These are phyloP conservation scores for Cyclotella cryptica DNA, from an alignment of 108 stramenopile species.

Conservation along the genomic window DNA sequence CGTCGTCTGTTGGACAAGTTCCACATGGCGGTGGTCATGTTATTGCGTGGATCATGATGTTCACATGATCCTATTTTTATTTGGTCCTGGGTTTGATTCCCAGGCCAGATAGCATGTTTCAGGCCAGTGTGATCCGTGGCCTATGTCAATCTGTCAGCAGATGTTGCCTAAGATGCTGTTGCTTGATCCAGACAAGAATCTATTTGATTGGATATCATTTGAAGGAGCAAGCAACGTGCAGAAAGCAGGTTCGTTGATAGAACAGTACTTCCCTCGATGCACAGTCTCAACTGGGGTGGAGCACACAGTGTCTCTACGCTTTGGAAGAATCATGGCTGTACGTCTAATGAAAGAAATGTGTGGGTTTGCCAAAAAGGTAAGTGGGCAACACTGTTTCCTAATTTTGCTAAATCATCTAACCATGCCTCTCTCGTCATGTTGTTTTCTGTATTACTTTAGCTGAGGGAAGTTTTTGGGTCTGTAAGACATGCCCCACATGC, in stretches of 20 bases:
- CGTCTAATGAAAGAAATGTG: no score
- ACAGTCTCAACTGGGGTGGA: conserved; percentile 16
- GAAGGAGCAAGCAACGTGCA: conserved; percentile 35
- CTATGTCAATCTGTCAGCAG: no score
- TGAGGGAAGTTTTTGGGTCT: conserved; percentile 16
- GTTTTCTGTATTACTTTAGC: not conserved
- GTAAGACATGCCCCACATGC: conserved; percentile 19
- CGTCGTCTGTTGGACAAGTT: no score
- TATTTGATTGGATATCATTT: conserved; percentile 25
- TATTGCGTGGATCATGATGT: no score
- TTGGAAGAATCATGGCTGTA: not conserved
- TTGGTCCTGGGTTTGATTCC: no score
- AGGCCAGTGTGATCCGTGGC: no score
- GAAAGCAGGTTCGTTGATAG: conserved; percentile 14
- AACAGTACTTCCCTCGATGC: conserved; percentile 1
- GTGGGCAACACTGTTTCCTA: not conserved
- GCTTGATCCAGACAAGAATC: not conserved
- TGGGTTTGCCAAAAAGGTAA: not conserved
- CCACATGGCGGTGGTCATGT: no score
- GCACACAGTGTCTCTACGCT: conserved; percentile 22
- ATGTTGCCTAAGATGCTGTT: conserved; percentile 1
- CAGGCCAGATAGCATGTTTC: no score
- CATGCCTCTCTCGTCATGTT: no score
- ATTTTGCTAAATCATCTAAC: not conserved
- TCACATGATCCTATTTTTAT: no score